Evolutionary conservation across 176 grass and related monocot genomes (phyloP), one percentile per base, ranked within the genome.

Genomic region (Tillandsia fasciculata): DNA sequence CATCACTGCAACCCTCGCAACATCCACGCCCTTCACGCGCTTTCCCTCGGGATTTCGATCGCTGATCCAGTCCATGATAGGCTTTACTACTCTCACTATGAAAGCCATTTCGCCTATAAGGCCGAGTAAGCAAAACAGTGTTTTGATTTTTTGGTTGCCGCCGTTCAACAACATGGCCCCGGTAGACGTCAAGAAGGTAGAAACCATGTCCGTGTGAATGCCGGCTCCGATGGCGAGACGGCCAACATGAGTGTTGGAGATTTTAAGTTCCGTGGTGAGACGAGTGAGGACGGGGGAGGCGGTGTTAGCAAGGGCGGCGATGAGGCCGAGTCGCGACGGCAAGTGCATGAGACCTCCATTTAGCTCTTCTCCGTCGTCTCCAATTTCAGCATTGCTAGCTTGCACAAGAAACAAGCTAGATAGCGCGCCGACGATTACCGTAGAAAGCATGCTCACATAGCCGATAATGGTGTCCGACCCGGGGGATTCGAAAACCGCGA

Each of bases 201-300:
- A 83, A 27, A 89, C 42, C 83, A 94, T 82, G 80, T 90, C 86
- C 52, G 83, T 86, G 69, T 73, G 66, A 28, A 90, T 29, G 52
- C 90, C 86, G 26, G 90, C 75, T n/a, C 77, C 76, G 12, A 94
- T 74, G 28, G 90, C 75, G 9, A 81, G 76, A 59, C 72, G 90
- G 12, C 90, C 86, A 0, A 90, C 83, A 17, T 65, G 69, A 26
- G 83, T 89, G 66, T 94, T 94, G 51, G 83, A 81, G 81, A 94
- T 83, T 77, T 90, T 94, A 67, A 94, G 78, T 57, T 94, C 90
- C 9, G 86, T 87, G 75, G 81, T 59, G 15, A 94, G 80, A 18
- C 86, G 86, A 65, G 86, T 89, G 61, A 94, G 80, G 15, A 94
- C 76, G 0, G 90, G 78, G 8, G 90, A 94, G 0, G 83, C 81